These are phyloP conservation scores for Taiozyma sp. DNA, from an alignment of 1,139 yeast species.

Conservation along the genomic window DNA sequence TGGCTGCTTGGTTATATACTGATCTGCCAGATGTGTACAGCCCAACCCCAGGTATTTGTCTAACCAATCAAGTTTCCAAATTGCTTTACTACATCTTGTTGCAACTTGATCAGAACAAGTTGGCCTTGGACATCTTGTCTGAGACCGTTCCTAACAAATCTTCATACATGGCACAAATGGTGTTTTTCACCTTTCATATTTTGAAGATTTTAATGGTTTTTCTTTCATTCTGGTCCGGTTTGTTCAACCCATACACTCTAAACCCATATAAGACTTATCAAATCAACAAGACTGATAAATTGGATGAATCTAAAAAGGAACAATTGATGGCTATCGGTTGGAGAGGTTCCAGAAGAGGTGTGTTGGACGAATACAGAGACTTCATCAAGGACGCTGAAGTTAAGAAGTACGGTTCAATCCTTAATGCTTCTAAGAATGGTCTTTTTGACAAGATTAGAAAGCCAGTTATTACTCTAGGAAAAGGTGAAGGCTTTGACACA, in stretches of 20 bases:
- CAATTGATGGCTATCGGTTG: constrained; percentile 72
- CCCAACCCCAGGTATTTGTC: constrained; percentile 89
- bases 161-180: constrained; percentile 49
- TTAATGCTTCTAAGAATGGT: constrained; percentile 75
- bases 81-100: constrained; percentile 32
- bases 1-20: constrained; percentile 78
- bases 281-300: constrained; percentile 21
- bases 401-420: constrained; percentile 70
- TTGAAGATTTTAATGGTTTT: constrained; percentile 57
- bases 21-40: constrained; percentile 86
- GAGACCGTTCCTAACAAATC: constrained; percentile 38
- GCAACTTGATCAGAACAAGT: constrained; percentile 29
- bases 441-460: constrained; percentile 52
- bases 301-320: constrained; percentile 36
- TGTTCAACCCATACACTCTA: constrained; percentile 67
- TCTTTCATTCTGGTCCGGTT: constrained; percentile 58
- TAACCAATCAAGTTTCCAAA: constrained; percentile 60
- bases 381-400: constrained; percentile 62
- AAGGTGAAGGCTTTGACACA: constrained; percentile 82
- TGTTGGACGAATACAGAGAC: constrained; percentile 68
- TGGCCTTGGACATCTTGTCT: constrained; percentile 43
- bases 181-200: constrained; percentile 69
- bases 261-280: constrained; percentile 35
- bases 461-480: constrained; percentile 58
- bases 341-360: constrained; percentile 83